These are phyloP conservation scores for Eucalyptus fibrosa DNA, from an alignment of 345 rosid genomes.

Conservation along the genomic window DNA sequence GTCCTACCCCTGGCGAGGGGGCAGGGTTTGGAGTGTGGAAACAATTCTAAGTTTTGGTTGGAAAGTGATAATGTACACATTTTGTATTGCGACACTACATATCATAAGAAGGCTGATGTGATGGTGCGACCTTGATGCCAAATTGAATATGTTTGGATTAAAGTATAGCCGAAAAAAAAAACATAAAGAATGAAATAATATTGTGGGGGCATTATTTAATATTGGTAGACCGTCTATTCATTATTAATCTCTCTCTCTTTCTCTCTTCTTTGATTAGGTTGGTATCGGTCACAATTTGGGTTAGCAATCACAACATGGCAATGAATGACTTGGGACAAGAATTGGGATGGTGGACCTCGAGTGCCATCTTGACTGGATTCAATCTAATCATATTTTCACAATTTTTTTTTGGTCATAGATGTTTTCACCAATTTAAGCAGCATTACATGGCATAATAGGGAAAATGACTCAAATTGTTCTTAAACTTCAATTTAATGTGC, in stretches of 20 bases:
- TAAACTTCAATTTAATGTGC: no score
- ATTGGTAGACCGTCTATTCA: neutral
- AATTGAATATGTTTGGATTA: neutral
- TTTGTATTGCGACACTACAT: neutral
- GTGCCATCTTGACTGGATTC: accelerated
- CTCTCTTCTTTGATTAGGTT: neutral
- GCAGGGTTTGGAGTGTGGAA: neutral
- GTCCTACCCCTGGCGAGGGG: no score
- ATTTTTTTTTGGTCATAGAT: no score
- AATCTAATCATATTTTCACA: neutral
- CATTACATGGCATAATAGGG: neutral
- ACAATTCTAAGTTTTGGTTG: neutral
- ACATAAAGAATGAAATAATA: neutral
- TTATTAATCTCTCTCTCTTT: neutral
- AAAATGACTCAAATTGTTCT: no score
- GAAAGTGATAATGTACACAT: neutral
- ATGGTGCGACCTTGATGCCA: neutral
- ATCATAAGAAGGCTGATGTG: neutral
- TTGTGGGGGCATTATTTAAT: neutral
- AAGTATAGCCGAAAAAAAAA: neutral
- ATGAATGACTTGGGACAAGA: neutral
- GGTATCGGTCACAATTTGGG: neutral
- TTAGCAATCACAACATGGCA: neutral
- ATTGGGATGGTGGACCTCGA: neutral
- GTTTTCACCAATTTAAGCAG: neutral